Base-by-base conservation (phyloP, 257 asterid genomes). In the Petunia axillaris region DNA sequence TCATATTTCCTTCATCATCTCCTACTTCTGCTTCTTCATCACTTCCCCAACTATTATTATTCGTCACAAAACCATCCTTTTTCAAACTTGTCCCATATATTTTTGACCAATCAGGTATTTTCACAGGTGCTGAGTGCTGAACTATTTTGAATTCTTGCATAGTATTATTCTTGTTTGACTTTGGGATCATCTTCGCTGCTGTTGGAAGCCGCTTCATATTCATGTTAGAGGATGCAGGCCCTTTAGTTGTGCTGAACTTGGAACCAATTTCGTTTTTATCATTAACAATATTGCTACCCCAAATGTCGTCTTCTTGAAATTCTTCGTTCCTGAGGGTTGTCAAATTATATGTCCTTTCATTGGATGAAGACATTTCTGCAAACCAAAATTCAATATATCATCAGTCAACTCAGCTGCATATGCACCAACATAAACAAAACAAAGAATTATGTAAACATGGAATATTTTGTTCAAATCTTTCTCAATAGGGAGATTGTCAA, bases 91-190 rank as follows among this genome's bases (percentile, higher is more conserved):
- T 59, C 5, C 93, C 90, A 48, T 85, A 85, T 9, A 91, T 81
- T 76, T 88, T 89, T 6, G 89, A 86, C 92, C 92, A 90, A 66
- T 90, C 90, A 0, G 94, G 94, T 15, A 89, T 71, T 9, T 5
- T 71, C 11, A 71, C 25, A 9, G 77, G 60, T 16, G 60, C 77
- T 0, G 77, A 71, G 1, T 71, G 77, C 0, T 48, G 77, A 15
- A 10, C 11, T 4, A 48, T 71, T 15, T 25, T 48, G 1, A 10
- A 48, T 9, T 71, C 77, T 25, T 71, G 43, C 8, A 2, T 0
- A 25, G 77, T 16, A 25, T 71, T 71, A 59, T 71, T 71, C 10
- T 48, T 41, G 39, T 65, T 71, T 25, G 77, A 48, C 5, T 71
- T 71, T 71, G 77, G 77, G 15, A 71, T 71, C 60, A 71, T 70